A percentile compares a stretch with the other conserved stretches of the same genome.
Conservation (phyloP, 2,329 filamentous ascomycete genomes). For the Ceratocystiopsis sp. region DNA sequence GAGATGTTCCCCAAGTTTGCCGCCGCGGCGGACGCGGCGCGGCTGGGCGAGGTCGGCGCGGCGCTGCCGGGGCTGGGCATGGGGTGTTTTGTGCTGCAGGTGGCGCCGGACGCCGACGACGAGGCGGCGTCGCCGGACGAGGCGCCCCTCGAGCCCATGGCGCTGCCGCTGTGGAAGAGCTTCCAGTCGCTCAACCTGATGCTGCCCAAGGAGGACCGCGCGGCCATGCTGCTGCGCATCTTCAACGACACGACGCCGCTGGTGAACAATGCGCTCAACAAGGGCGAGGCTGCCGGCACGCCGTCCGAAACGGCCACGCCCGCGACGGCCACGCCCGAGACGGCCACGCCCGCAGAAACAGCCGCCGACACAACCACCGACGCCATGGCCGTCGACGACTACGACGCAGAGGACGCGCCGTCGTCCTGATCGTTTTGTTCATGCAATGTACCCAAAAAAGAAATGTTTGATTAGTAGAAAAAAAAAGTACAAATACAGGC, state of each 20-base stretch:
- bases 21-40: slow-evolving; percentile 52
- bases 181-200: slow-evolving; percentile 87
- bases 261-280: slow-evolving; percentile 48
- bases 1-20: slow-evolving; percentile 94
- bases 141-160: slow-evolving; percentile 49
- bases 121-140: background rate
- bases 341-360: background rate
- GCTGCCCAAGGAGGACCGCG: slow-evolving; percentile 92
- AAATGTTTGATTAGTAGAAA: no score
- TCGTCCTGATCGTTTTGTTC: slow-evolving; percentile 6
- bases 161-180: slow-evolving; percentile 86
- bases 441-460: no score
- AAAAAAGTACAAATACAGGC: no score
- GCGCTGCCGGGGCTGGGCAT: slow-evolving; percentile 62
- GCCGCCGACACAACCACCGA: background rate
- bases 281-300: slow-evolving; percentile 20
- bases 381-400: slow-evolving; percentile 3
- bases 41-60: slow-evolving; percentile 76
- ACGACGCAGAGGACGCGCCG: slow-evolving; percentile 10
- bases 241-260: slow-evolving; percentile 81
- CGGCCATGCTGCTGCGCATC: slow-evolving; percentile 76
- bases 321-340: background rate
- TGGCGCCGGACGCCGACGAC: slow-evolving; percentile 39
- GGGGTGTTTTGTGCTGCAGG: slow-evolving; percentile 79
- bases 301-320: slow-evolving; percentile 1